These are phyloP conservation scores for Fomitopsis pinicola DNA, from an alignment of 1,284 basidiomycete genomes.

Conservation along the genomic window DNA sequence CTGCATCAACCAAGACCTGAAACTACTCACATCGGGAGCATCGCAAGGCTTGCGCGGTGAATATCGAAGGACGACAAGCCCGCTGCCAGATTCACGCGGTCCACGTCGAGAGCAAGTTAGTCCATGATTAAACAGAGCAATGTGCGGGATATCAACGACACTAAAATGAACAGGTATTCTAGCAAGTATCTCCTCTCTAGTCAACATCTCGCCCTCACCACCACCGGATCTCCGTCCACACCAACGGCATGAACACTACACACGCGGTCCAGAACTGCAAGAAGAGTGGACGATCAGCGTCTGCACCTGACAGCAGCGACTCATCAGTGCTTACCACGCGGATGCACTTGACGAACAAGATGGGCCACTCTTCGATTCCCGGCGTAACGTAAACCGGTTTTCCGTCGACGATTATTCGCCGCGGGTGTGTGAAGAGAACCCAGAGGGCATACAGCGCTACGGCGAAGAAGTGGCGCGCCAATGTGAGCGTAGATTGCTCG, in stretches of 20 bases:
- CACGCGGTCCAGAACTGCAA: slow-evolving; percentile 82
- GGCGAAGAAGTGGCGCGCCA: slow-evolving; percentile 91
- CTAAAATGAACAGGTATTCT: neutral
- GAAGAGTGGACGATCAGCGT: neutral
- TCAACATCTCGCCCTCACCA: slow-evolving; percentile 26
- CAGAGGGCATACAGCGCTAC: slow-evolving; percentile 95
- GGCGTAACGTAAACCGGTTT: slow-evolving; percentile 38
- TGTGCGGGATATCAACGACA: neutral
- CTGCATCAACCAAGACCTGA: no score
- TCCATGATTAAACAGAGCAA: neutral
- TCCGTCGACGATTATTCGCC: slow-evolving; percentile 23
- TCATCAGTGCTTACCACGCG: slow-evolving; percentile 47
- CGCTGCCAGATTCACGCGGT: no score
- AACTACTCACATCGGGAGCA: no score
- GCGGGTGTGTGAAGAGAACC: slow-evolving; percentile 76
- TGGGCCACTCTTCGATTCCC: slow-evolving; percentile 55
- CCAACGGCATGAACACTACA: slow-evolving; percentile 78
- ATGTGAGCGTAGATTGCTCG: slow-evolving; percentile 69
- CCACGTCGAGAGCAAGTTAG: neutral
- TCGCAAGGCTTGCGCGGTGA: no score
- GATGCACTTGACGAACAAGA: slow-evolving; percentile 47
- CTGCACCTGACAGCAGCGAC: slow-evolving; percentile 5
- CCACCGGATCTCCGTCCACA: slow-evolving; percentile 80
- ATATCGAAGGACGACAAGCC: no score
- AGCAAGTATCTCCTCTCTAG: neutral